Base-by-base conservation (phyloP, 306 rosid genomes). In the Citrullus mucosospermus region DNA sequence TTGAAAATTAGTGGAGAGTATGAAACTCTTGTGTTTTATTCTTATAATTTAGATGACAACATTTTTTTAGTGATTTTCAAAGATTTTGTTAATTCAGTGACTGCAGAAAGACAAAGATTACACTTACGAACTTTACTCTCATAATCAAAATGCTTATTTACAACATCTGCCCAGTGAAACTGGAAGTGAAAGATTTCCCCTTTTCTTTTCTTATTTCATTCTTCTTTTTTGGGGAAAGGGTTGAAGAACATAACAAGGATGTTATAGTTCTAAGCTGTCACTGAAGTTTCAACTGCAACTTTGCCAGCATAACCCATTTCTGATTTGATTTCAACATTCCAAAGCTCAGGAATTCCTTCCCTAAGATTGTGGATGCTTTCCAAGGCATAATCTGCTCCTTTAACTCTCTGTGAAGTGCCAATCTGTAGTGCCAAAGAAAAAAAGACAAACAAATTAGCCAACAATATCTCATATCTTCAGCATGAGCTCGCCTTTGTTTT, bases 321-420 rank as follows among this genome's bases (percentile, higher is more conserved):
- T 54, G 98, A 87, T 89, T 86, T 90, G 32, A 75, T 79, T 30
- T 85, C 93, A 77, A 60, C 88, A 54, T 96, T 94, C 97, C 97
- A 96, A 46, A 96, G 86, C 80, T 96, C 93, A 56, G 96, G 91
- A 53, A 96, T 70, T 75, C 98, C 99, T 50, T 96, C 97, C 75
- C 93, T 96, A 1, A 96, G 91, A 73, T 96, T 96, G 85, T 96
- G 99, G 77, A 92, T 92, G 83, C 97, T 96, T 85, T 92, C 98
- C 55, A 96, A 82, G 6, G 97, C 98, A 87, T 88, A 90, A 86
- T 96, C 99, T 32, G 99, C 98, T 36, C 93, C 99, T 88, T 91
- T 91, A 32, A 90, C 87, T 81, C 92, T 90, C 79, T 92, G 96
- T 6, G 96, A 87, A 60, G 83, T 88, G n/a, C 98, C 99, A 77